phyloP scores from a whole-genome alignment of 1,139 yeast species.

The Taiozyma sp. region DNA sequence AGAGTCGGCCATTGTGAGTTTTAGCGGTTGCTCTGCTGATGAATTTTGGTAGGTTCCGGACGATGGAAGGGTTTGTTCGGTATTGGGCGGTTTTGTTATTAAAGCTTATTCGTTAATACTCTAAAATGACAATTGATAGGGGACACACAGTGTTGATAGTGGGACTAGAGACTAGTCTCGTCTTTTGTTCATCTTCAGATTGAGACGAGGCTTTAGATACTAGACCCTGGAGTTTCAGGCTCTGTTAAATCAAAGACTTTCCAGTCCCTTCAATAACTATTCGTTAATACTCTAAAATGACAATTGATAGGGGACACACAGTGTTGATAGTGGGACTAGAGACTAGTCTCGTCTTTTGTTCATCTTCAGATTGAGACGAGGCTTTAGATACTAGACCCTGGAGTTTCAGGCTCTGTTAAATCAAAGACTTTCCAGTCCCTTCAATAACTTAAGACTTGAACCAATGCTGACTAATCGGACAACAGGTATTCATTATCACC shows the following conservation, averaged over 20 bases:
- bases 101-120: too few relatives aligned
- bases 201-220: neutral
- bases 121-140: neutral
- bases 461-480: neutral
- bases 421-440: too few relatives aligned
- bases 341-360: neutral
- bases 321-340: neutral
- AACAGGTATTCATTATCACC: neutral
- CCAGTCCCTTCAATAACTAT: too few relatives aligned
- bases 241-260: too few relatives aligned
- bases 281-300: too few relatives aligned
- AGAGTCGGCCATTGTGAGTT: slow-evolving; percentile 42
- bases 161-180: neutral
- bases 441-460: too few relatives aligned
- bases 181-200: neutral
- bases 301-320: neutral
- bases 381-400: neutral
- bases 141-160: neutral
- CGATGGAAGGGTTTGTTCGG: neutral
- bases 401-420: neutral
- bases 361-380: neutral
- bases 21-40: neutral
- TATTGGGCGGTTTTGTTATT: neutral
- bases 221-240: neutral
- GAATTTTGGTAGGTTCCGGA: neutral